Evolutionary conservation across 1,284 basidiomycete species (phyloP).

Genomic region (Coniferiporia sulphurascens): DNA sequence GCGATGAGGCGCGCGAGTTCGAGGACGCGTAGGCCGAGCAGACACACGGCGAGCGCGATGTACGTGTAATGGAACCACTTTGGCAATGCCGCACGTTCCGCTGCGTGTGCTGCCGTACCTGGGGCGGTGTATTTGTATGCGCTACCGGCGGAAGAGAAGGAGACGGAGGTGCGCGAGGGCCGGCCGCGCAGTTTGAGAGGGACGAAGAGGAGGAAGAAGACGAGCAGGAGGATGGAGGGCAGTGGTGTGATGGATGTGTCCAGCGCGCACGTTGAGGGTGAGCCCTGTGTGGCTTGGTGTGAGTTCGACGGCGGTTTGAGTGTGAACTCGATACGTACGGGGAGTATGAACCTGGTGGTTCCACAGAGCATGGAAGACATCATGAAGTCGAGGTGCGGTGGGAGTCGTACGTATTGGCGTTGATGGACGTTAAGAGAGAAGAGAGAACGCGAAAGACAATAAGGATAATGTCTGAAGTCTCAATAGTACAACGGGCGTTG

Average conservation of each 20-base stretch:
- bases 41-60: slow-evolving; percentile 5
- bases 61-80: slow-evolving; percentile 15
- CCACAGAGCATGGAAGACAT: not conserved
- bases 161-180: not conserved
- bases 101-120: not conserved
- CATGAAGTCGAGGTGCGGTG: too few relatives aligned
- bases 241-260: slow-evolving; percentile 13
- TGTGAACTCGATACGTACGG: not conserved
- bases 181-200: slow-evolving; percentile 2
- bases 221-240: slow-evolving; percentile 14
- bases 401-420: too few relatives aligned
- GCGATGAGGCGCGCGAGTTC: slow-evolving; percentile 12
- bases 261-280: slow-evolving; percentile 18
- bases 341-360: not conserved
- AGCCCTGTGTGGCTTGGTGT: slow-evolving; percentile 4
- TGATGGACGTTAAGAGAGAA: too few relatives aligned
- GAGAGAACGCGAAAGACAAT: too few relatives aligned
- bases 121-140: not conserved
- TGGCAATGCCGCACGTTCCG: not conserved
- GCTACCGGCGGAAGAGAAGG: not conserved
- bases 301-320: too few relatives aligned
- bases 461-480: too few relatives aligned
- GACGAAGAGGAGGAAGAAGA: slow-evolving; percentile 12
- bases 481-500: too few relatives aligned
- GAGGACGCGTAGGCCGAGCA: slow-evolving; percentile 12